Percentiles rank a stretch among this genome's conserved stretches.
These are phyloP conservation scores for Agrocybe pediades DNA, from an alignment of 768 basidiomycete genomes.

Conservation along the genomic window DNA sequence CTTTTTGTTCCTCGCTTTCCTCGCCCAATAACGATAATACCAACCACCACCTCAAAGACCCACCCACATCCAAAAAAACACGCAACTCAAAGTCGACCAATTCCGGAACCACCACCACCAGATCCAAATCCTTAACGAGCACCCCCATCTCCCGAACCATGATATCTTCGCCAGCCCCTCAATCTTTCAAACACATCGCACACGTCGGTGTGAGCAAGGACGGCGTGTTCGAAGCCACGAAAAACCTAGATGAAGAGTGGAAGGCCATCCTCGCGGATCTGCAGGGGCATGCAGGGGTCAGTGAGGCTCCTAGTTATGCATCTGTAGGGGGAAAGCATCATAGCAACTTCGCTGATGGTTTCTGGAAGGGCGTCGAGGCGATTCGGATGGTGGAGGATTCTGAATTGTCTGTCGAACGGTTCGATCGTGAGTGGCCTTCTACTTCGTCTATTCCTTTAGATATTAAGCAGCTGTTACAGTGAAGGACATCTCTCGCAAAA, in stretches of 20 bases:
- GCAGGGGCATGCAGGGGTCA: slow-evolving; percentile 30
- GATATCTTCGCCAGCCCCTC: slow-evolving; percentile 59
- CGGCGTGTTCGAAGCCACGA: slow-evolving; percentile 54
- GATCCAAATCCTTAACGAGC: slow-evolving; percentile 21
- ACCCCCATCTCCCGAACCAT: slow-evolving; percentile 39
- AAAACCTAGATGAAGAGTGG: slow-evolving; percentile 57
- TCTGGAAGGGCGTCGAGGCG: slow-evolving; percentile 32
- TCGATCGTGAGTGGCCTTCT: slow-evolving; percentile 5
- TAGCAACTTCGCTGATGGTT: slow-evolving; percentile 31
- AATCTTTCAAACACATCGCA: slow-evolving; percentile 67
- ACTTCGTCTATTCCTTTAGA: not conserved
- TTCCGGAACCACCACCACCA: slow-evolving; percentile 41
- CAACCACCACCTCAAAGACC: slow-evolving; percentile 11
- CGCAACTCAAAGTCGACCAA: slow-evolving; percentile 33
- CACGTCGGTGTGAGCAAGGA: slow-evolving; percentile 60
- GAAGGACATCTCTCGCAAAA: slow-evolving; percentile 12
- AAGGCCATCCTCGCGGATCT: slow-evolving; percentile 39
- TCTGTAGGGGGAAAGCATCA: slow-evolving; percentile 29
- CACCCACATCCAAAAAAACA: slow-evolving; percentile 25
- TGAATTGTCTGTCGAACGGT: slow-evolving; percentile 18
- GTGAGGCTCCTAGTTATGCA: too few relatives aligned
- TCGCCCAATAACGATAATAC: too few relatives aligned
- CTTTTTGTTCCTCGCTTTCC: not conserved
- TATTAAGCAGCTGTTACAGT: not conserved
- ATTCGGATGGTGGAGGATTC: slow-evolving; percentile 19